Evolutionary conservation across 1,284 basidiomycete genomes (phyloP), one percentile per base, ranked within the genome.

Genomic region (Ganoderma multipileum): DNA sequence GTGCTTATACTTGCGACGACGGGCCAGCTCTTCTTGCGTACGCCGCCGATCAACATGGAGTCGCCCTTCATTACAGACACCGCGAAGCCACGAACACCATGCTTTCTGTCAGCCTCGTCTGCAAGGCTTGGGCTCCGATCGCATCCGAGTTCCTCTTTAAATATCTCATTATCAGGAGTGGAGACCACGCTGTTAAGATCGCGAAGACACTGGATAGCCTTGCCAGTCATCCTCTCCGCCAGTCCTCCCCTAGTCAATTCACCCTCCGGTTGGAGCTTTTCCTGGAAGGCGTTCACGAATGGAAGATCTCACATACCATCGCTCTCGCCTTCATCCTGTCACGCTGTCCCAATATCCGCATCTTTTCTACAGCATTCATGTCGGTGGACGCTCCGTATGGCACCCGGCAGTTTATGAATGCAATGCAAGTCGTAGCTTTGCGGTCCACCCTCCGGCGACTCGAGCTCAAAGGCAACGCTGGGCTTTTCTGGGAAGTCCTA

Each of bases 311-410:
- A 28, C 77, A 81, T 67, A 70, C 72, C 1, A 42, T 59, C 20
- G 78, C 79, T 3, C 71, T 81, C 30, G 59, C 62, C 33, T 68
- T 63, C 16, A 77, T 81, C 54, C 66, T 81, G 58, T 63, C 67
- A 28, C 41, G 38, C 57, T 81, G 80, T 42, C 74, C 74, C 12
- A 79, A 79, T 64, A 64, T 81, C 11, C 63, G 72, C 16, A 75
- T 76, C n/a, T 78, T 81, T 67, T 81, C 80, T 6, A 78, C 76
- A 7, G 75, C 73, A 2, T 77, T 79, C 63, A 78, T 72, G 26
- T 72, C 74, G 1, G 68, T 63, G 44, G 52, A 68, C 5, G 52
- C 30, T 12, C 44, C 60, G 1, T 38, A 36, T 33, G 16, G 16
- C 33, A n/a, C 55, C 20, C 30, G 16, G 11, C 61, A 47, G 23